Percentiles rank a stretch among this genome's conserved stretches.
Conservation (phyloP, 768 basidiomycete species). For the Leucosporidium yakuticum region DNA sequence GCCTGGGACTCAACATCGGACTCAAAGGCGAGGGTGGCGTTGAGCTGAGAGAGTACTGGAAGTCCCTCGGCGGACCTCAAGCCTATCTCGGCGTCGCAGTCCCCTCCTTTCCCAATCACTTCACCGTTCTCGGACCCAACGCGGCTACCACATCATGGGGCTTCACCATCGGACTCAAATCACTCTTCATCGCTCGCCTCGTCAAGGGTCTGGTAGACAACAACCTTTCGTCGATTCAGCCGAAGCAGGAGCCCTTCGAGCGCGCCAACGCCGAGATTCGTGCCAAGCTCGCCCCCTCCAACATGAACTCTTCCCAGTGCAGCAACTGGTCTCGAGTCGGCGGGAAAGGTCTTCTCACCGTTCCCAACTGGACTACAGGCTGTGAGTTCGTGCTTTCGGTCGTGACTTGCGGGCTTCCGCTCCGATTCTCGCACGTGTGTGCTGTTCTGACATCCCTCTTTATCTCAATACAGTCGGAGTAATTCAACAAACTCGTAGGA, state of each 20-base stretch:
- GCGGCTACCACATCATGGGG: constrained; percentile 9
- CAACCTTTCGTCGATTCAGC: constrained; percentile 20
- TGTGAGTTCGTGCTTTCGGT: neutral
- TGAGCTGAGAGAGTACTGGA: constrained; percentile 23
- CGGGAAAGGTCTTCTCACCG: neutral
- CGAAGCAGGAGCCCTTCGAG: constrained; percentile 11
- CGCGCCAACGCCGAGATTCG: constrained; percentile 8
- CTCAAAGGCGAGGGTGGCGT: constrained; percentile 18
- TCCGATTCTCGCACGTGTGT: too few relatives aligned
- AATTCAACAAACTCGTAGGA: neutral
- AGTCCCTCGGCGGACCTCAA: constrained; percentile 14
- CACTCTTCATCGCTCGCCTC: constrained; percentile 21
- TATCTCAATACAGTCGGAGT: neutral
- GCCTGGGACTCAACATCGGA: constrained; percentile 28
- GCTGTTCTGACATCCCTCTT: too few relatives aligned
- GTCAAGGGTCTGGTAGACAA: constrained; percentile 12
- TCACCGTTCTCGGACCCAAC: constrained; percentile 28
- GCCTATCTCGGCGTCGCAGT: constrained; percentile 21
- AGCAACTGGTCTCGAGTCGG: neutral
- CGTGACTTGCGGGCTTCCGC: too few relatives aligned
- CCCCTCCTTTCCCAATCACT: constrained; percentile 26
- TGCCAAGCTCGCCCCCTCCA: neutral
- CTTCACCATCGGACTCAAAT: neutral
- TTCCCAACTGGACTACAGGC: neutral
- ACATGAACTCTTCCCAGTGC: neutral